phyloP scores from a whole-genome alignment of 495 filamentous ascomycete genomes.

The Staphylotrichum tortipilum region DNA sequence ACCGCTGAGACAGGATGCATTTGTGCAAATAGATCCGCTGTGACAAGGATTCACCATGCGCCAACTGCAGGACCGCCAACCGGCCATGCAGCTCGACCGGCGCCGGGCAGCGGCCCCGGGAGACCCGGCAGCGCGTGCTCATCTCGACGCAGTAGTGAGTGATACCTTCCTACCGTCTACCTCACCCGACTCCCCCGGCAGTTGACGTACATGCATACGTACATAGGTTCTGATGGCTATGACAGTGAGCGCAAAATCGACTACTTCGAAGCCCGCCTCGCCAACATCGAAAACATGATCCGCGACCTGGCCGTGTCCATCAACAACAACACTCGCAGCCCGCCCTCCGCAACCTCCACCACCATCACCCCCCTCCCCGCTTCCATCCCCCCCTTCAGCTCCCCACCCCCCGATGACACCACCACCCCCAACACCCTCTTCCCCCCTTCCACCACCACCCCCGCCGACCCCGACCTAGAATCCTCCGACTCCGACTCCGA shows the following conservation, averaged over 20 bases:
- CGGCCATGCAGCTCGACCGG: slow-evolving; percentile 50
- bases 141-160: slow-evolving; percentile 62
- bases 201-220: too few species aligned
- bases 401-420: slow-evolving; percentile 4
- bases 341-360: neutral
- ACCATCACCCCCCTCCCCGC: neutral
- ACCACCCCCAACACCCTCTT: slow-evolving; percentile 1
- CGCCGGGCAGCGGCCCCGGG: slow-evolving; percentile 48
- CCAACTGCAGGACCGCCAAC: slow-evolving; percentile 55
- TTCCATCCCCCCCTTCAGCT: neutral
- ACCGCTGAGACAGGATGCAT: too few species aligned
- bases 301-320: slow-evolving; percentile 30
- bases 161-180: too few species aligned
- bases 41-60: slow-evolving; percentile 58
- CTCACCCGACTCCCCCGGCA: too few species aligned
- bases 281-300: slow-evolving; percentile 48
- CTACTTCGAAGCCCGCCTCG: slow-evolving; percentile 53
- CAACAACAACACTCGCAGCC: slow-evolving; percentile 3
- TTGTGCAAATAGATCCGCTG: slow-evolving; percentile 53
- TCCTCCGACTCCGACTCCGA: slow-evolving; percentile 20
- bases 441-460: slow-evolving; percentile 1
- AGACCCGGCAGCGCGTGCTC: slow-evolving; percentile 52
- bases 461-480: neutral
- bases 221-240: too few species aligned
- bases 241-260: slow-evolving; percentile 61